These are phyloP conservation scores for Alternaria consortialis DNA, from an alignment of 2,329 filamentous ascomycete genomes.

Conservation along the genomic window DNA sequence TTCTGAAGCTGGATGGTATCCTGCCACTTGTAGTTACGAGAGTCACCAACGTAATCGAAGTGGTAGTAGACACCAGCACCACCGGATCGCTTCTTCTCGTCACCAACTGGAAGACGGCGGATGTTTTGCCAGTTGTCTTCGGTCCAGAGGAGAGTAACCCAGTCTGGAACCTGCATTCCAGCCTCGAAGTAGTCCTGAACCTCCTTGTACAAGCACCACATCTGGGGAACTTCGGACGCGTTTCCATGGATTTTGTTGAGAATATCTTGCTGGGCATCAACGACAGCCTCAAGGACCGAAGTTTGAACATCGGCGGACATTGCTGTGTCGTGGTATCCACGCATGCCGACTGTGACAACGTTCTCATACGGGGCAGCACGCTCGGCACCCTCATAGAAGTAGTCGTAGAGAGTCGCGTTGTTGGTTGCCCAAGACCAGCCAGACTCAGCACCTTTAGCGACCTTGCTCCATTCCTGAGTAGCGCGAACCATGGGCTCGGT, in stretches of 20 bases:
- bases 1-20: slow-evolving; percentile 72
- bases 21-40: slow-evolving; percentile 67
- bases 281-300: slow-evolving; percentile 66
- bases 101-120: slow-evolving; percentile 66
- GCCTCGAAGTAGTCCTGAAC: slow-evolving; percentile 74
- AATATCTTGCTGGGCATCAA: slow-evolving; percentile 67
- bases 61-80: slow-evolving; percentile 75
- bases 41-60: slow-evolving; percentile 69
- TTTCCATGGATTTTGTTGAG: slow-evolving; percentile 64
- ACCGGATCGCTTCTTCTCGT: slow-evolving; percentile 67
- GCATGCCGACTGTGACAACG: slow-evolving; percentile 73
- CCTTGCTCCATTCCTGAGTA: slow-evolving; percentile 60
- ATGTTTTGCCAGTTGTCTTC: slow-evolving; percentile 77
- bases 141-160: slow-evolving; percentile 73
- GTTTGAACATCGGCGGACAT: slow-evolving; percentile 67
- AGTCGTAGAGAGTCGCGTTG: slow-evolving; percentile 72
- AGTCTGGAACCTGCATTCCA: slow-evolving; percentile 69
- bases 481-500: slow-evolving; percentile 74
- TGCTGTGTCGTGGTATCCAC: slow-evolving; percentile 73
- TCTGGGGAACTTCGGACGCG: slow-evolving; percentile 67
- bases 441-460: slow-evolving; percentile 58
- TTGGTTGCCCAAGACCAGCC: slow-evolving; percentile 76
- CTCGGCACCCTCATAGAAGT: slow-evolving; percentile 72
- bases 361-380: slow-evolving; percentile 72
- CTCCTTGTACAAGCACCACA: slow-evolving; percentile 80